Evolutionary conservation across 2,329 filamentous ascomycete genomes (phyloP), one percentile per base, ranked within the genome.

Genomic region (Fusarium avenaceum): DNA sequence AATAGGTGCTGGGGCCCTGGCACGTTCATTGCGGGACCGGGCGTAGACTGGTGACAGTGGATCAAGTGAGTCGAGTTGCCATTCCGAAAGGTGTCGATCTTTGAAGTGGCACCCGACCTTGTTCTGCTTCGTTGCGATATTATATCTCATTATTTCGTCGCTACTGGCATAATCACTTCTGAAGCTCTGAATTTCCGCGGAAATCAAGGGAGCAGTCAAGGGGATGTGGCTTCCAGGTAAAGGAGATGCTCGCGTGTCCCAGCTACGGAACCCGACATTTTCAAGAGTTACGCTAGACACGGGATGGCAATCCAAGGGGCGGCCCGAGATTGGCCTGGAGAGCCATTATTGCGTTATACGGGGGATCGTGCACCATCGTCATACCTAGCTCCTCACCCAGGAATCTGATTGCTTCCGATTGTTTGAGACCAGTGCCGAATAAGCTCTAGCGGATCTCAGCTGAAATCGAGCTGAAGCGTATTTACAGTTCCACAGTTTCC

Each of bases 151-250:
- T 6, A 24, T 0, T 28, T 3, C 4, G 28, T 30, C 10, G 28
- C 28, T 20, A 17, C 2, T 33, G 17, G 15, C 14, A 7, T 20
- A 11, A 30, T 13, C 14, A 33, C 30, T 24, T 10, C 1, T 2
- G n/a, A n/a, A n/a, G n/a, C n/a, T n/a, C n/a, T n/a, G 32, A 2
- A 9, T 10, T 2, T 22, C 5, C 2, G 5, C 2, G 15, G 32
- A 17, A 4, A 26, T 24, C 4, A 3, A 7, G 14, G n/a, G 4
- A 8, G 3, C 28, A 6, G 6, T 1, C 13, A 15, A 9, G 22
- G n/a, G 38, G 22, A 8, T 17, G 7, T n/a, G 3, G 2, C 9
- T 10, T 13, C 8, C 28, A 35, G 24, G 15, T 57, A 54, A 20
- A 28, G 28, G 22, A 17, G 11, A 3, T 35, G 48, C n/a, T 54